phyloP scores from a whole-genome alignment of 2,329 filamentous ascomycete species.

The Chrysosporium keratinophilum region DNA sequence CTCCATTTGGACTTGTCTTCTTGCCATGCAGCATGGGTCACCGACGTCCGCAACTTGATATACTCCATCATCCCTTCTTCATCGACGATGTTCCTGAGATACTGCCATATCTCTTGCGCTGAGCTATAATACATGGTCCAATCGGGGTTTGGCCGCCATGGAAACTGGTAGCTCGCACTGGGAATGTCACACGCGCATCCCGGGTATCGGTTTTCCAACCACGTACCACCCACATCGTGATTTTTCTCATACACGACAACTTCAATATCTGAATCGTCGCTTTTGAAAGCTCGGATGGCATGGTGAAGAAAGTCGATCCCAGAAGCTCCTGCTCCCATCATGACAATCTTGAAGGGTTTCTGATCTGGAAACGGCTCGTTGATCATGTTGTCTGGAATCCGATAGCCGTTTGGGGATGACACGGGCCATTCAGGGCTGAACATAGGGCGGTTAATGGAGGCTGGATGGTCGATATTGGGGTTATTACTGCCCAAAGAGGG shows the following conservation, averaged over 20 bases:
- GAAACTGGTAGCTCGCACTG: slow-evolving; percentile 59
- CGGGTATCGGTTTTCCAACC: slow-evolving; percentile 43
- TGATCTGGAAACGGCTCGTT: slow-evolving; percentile 13
- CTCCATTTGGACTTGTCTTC: slow-evolving; percentile 31
- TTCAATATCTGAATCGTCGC: slow-evolving; percentile 16
- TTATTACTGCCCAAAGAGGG: slow-evolving; percentile 15
- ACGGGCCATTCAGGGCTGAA: slow-evolving; percentile 13
- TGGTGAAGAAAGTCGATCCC: slow-evolving; percentile 20
- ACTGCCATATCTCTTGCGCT: slow-evolving; percentile 56
- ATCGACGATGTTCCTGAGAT: slow-evolving; percentile 53
- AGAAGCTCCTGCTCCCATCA: slow-evolving; percentile 17
- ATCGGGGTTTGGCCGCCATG: slow-evolving; percentile 56
- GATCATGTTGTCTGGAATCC: slow-evolving; percentile 15
- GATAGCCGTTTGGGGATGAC: slow-evolving; percentile 13
- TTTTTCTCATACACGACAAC: slow-evolving; percentile 26
- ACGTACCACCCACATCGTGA: slow-evolving; percentile 29
- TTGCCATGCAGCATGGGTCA: slow-evolving; percentile 49
- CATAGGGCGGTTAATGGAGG: slow-evolving; percentile 14
- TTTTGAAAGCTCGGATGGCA: slow-evolving; percentile 11
- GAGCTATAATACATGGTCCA: slow-evolving; percentile 61
- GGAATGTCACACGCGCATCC: slow-evolving; percentile 60
- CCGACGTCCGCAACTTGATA: slow-evolving; percentile 46
- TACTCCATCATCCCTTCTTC: slow-evolving; percentile 57
- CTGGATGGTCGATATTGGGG: slow-evolving; percentile 15
- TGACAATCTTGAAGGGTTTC: slow-evolving; percentile 17